Evolutionary conservation across 2,329 filamentous ascomycete genomes (phyloP).

Genomic region (Talaromyces sp.): DNA sequence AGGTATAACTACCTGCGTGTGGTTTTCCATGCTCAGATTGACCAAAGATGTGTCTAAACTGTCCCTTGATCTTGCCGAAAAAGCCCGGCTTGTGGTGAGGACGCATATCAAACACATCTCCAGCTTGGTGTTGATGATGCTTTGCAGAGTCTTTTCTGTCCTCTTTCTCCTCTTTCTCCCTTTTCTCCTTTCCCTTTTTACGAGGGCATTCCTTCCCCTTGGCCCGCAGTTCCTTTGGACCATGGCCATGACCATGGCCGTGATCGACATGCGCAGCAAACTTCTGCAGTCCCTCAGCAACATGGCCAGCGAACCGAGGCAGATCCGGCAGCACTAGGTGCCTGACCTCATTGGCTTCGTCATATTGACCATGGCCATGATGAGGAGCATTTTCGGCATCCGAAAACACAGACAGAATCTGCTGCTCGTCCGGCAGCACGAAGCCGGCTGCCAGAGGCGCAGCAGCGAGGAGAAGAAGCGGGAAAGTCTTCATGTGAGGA

Average conservation of each 20-base stretch:
- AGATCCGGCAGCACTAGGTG: neutral
- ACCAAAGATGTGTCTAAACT: slow-evolving; percentile 2
- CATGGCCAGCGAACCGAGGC: neutral
- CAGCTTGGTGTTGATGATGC: neutral
- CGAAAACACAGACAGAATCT: slow-evolving; percentile 37
- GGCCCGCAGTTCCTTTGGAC: neutral
- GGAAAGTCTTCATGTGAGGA: slow-evolving; percentile 35
- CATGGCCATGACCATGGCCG: neutral
- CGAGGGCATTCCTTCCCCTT: neutral
- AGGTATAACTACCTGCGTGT: neutral
- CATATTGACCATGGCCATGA: neutral
- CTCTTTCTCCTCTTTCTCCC: neutral
- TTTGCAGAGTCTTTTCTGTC: neutral
- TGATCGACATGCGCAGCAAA: neutral
- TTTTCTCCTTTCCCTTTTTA: neutral
- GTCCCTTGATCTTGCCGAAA: slow-evolving; percentile 3
- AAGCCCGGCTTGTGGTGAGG: neutral
- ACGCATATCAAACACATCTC: neutral
- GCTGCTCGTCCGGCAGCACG: slow-evolving; percentile 42
- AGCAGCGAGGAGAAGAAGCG: slow-evolving; percentile 39
- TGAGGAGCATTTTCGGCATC: neutral
- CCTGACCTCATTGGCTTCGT: neutral
- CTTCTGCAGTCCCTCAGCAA: slow-evolving; percentile 1
- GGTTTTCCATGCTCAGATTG: neutral
- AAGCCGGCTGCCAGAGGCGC: slow-evolving; percentile 43